Conservation (phyloP, 768 basidiomycete species). For the Daedaleopsis nitida region DNA sequence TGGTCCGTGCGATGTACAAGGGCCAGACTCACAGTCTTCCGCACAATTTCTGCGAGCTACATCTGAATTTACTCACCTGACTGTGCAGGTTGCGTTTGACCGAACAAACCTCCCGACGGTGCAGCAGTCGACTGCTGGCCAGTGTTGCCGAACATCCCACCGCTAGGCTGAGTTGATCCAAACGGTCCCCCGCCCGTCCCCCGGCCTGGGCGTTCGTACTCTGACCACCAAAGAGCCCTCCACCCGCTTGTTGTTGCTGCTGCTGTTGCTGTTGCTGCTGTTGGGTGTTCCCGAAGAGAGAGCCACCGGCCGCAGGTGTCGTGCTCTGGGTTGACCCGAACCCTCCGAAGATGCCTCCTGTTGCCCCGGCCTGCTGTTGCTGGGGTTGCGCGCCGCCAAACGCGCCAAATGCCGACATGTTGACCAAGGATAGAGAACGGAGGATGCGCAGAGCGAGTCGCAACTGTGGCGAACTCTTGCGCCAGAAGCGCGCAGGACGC, state of each 20-base stretch:
- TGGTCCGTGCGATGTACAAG: neutral
- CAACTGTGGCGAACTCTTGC: neutral
- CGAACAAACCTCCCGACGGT: constrained; percentile 12
- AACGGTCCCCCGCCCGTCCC: constrained; percentile 18
- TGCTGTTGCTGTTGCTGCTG: constrained; percentile 21
- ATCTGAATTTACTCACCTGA: neutral
- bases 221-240: neutral
- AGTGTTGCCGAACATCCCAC: constrained; percentile 27
- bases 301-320: constrained; percentile 7
- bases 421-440: neutral
- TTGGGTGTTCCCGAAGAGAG: constrained; percentile 13
- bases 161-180: constrained; percentile 16
- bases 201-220: neutral
- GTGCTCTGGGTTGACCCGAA: neutral
- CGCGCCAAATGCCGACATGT: constrained; percentile 14
- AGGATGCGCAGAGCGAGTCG: neutral
- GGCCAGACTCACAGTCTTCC: too few species aligned
- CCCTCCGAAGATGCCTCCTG: constrained; percentile 24
- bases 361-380: constrained; percentile 15
- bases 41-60: neutral
- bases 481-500: neutral
- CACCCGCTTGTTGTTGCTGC: constrained; percentile 14
- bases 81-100: constrained; percentile 1
- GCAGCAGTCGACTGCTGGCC: neutral
- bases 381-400: constrained; percentile 26